Evolutionary conservation across 306 rosid species (phyloP), one percentile per base, ranked within the genome.

Genomic region (Hippophae gyantsensis): DNA sequence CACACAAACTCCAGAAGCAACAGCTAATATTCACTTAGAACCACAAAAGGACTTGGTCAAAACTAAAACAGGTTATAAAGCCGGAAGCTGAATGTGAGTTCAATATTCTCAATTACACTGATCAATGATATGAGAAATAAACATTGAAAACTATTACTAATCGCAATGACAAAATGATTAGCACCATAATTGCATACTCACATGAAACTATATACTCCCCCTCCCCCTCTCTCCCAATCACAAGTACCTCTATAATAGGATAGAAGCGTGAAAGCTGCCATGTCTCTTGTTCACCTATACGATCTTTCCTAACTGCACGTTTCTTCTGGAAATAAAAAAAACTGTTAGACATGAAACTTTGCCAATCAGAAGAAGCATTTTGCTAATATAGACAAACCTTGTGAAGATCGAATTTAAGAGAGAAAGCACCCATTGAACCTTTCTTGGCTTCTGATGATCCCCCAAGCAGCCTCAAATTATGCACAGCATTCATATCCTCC

Each of bases 211-310:
- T 18, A 18, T 18, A 18, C 23, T 18, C 23, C 23, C 23, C 23
- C 23, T 0, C 18, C 18, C 18, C 18, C 18, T 0, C 18, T 0
- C 1, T 1, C 23, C 23, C 23, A 18, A 18, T 18, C 23, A 18
- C 23, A 18, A 18, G 53, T 72, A 89, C 99, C 99, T 92, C 99
- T 69, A 92, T 75, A 8, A 88, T 81, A 65, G 99, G 99, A 73
- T 83, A 92, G 73, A 92, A 92, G 66, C 93, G 96, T 6, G 95
- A 80, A 54, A 92, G 77, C 61, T 87, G 93, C 99, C 99, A 92
- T 44, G 77, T 65, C 69, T 80, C 89, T 68, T 82, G 83, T 74
- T 83, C 96, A 64, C 72, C 84, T 43, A 82, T 68, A 62, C 95
- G 96, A 13, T 81, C 96, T 76, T 85, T 88, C 70, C 99, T 80